Evolutionary conservation across 768 basidiomycete species (phyloP).

Genomic region (Tylopilus subfusipes): DNA sequence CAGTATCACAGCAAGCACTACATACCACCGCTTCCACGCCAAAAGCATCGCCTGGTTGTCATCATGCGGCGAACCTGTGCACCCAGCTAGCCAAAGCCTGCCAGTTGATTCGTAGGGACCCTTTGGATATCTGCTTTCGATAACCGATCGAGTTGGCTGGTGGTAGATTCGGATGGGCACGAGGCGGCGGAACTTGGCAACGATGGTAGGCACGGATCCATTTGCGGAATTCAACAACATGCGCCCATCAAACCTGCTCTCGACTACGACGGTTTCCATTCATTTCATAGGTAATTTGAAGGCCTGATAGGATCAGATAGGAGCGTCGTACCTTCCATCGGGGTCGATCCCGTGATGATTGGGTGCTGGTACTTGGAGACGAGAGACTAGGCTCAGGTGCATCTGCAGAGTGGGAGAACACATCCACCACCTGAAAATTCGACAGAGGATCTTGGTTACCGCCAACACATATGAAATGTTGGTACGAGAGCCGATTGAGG

Average conservation of each 20-base stretch:
- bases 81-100: neutral
- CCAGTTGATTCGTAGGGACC: neutral
- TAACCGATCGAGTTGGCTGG: neutral
- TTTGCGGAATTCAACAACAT: neutral
- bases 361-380: neutral
- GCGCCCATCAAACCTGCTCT: neutral
- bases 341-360: neutral
- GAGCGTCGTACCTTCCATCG: neutral
- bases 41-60: conserved; percentile 2
- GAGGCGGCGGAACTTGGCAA: neutral
- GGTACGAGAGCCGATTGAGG: neutral
- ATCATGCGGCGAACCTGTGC: neutral
- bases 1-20: conserved; percentile 18
- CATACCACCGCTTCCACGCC: conserved; percentile 8
- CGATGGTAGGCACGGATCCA: neutral
- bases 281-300: neutral
- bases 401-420: neutral
- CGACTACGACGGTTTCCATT: neutral
- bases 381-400: neutral
- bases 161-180: neutral
- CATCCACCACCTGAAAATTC: neutral
- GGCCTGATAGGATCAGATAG: neutral
- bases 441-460: neutral
- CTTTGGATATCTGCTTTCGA: neutral
- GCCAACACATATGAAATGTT: neutral